Percentiles rank a stretch among this genome's conserved stretches.
Conservation (phyloP, 78 protist genomes). For the Trichosphaerium sp. region DNA sequence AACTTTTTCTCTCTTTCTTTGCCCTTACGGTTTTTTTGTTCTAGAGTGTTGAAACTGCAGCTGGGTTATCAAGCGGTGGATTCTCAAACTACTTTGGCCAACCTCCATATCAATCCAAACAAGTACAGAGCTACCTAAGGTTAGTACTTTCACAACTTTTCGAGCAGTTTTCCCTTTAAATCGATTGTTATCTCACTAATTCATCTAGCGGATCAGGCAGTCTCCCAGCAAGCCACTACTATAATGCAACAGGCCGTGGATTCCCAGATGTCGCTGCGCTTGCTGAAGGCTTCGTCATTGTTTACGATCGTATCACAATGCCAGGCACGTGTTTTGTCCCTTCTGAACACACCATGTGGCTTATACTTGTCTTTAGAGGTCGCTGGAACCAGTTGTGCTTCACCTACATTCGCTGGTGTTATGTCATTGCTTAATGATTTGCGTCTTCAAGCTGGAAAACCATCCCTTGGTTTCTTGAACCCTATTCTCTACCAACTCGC, state of each 20-base stretch:
- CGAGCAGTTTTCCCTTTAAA: too few relatives aligned
- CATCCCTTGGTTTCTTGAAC: slow-evolving; percentile 58
- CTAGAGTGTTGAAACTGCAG: neutral
- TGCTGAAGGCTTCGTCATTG: slow-evolving; percentile 25
- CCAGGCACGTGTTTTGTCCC: too few relatives aligned
- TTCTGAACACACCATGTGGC: too few relatives aligned
- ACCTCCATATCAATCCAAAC: slow-evolving; percentile 36
- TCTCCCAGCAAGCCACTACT: slow-evolving; percentile 28
- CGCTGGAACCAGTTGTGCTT: slow-evolving; percentile 52
- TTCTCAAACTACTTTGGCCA: slow-evolving; percentile 18
- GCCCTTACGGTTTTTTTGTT: too few relatives aligned
- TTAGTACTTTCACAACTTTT: too few relatives aligned
- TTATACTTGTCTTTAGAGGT: too few relatives aligned
- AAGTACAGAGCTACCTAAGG: slow-evolving; percentile 17
- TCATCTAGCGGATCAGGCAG: too few relatives aligned
- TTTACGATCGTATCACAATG: slow-evolving; percentile 12
- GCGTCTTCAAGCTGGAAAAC: slow-evolving; percentile 10
- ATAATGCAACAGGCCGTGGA: slow-evolving; percentile 52
- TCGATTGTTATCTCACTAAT: too few relatives aligned
- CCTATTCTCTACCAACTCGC: slow-evolving; percentile 56
- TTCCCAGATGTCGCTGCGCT: slow-evolving; percentile 66
- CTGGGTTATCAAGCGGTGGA: slow-evolving; percentile 57
- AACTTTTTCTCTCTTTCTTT: too few relatives aligned
- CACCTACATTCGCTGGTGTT: slow-evolving; percentile 60
- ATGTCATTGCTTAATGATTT: slow-evolving; percentile 54